A percentile compares a stretch with the other conserved stretches of the same genome.
phyloP scores from a whole-genome alignment of 2,329 filamentous ascomycete species.

The Fusarium solani-melongenae region DNA sequence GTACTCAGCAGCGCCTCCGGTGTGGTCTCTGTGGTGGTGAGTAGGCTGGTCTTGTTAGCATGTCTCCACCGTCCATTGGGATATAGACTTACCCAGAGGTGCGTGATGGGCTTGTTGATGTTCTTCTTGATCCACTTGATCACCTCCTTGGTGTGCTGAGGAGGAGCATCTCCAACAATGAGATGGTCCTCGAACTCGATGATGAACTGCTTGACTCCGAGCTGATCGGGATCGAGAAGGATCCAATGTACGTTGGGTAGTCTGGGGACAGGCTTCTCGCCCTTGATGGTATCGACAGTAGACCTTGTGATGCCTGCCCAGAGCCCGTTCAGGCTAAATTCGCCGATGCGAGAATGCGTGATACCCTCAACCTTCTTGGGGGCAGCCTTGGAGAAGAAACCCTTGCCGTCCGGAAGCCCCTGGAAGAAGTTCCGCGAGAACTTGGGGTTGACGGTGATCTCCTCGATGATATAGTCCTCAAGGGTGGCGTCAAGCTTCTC shows the following conservation, averaged over 20 bases:
- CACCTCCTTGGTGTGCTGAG: background rate
- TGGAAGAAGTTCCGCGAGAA: slow-evolving; percentile 1
- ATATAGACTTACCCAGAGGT: slow-evolving; percentile 18
- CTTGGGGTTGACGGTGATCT: background rate
- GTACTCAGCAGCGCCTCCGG: slow-evolving; percentile 10
- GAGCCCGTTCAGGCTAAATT: slow-evolving; percentile 28
- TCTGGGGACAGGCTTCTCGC: background rate
- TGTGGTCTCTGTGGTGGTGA: slow-evolving; percentile 31
- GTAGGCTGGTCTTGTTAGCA: slow-evolving; percentile 10
- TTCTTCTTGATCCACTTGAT: slow-evolving; percentile 18
- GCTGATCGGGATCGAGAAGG: background rate
- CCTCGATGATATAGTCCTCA: slow-evolving; percentile 22
- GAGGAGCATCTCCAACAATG: slow-evolving; percentile 24
- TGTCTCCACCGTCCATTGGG: accelerated
- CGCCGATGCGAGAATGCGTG: slow-evolving; percentile 8
- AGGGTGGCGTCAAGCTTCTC: slow-evolving; percentile 8
- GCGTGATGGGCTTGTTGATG: slow-evolving; percentile 10
- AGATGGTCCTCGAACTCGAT: slow-evolving; percentile 30
- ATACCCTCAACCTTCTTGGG: background rate
- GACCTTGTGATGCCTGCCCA: slow-evolving; percentile 8
- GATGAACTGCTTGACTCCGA: slow-evolving; percentile 26
- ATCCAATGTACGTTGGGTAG: slow-evolving; percentile 21
- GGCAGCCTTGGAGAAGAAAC: slow-evolving; percentile 1
- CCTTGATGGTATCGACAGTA: slow-evolving; percentile 3
- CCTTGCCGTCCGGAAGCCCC: background rate